Base-by-base conservation (phyloP, 495 filamentous ascomycete genomes). In the Pyrenula massariospora region DNA sequence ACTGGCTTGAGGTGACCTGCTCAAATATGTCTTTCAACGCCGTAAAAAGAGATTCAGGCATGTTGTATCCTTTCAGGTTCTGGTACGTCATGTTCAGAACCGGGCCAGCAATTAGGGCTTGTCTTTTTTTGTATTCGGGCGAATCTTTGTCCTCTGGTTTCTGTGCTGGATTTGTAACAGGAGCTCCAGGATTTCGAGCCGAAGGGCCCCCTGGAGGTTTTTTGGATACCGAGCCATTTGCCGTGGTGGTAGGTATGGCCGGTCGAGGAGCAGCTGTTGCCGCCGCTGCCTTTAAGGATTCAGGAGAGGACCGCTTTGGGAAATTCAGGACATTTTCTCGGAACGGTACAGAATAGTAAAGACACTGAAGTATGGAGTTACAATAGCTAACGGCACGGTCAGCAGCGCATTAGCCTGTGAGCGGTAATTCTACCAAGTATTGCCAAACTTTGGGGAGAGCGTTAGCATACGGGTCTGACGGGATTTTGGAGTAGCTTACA, bases 11-110 rank as follows among this genome's bases (percentile, higher is more conserved):
- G 56, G 94, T 88, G 22, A 98, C 74, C 0, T 89, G 86, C 66
- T 95, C 91, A 63, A 98, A 98, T 12, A 98, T 93, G 68, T 97
- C 93, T 68, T 96, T 94, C 50, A 98, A 70, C 1, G 88, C 87
- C 0, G 93, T 94, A 65, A 97, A 98, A 24, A 95, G 81, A 52
- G 89, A 91, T 66, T 97, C 92, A 19, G 86, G 79, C 92, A 97
- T 96, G 62, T 88, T 91, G 65, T 96, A 96, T 15, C 82, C 83
- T 23, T 73, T 73, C 42, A 84, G 77, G 62, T 90, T 92, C 60
- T 91, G 86, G 63, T 87, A 84, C 47, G 86, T 84, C 63, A 93
- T 74, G 57, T 90, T 84, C 58, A 97, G 67, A 48, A 95, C 81
- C 1, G 93, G 93, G 0, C 95, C 88, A 25, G 84, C 86, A 57